Evolutionary conservation across 2,329 filamentous ascomycete species (phyloP).

Genomic region (Ophiostoma sp.): DNA sequence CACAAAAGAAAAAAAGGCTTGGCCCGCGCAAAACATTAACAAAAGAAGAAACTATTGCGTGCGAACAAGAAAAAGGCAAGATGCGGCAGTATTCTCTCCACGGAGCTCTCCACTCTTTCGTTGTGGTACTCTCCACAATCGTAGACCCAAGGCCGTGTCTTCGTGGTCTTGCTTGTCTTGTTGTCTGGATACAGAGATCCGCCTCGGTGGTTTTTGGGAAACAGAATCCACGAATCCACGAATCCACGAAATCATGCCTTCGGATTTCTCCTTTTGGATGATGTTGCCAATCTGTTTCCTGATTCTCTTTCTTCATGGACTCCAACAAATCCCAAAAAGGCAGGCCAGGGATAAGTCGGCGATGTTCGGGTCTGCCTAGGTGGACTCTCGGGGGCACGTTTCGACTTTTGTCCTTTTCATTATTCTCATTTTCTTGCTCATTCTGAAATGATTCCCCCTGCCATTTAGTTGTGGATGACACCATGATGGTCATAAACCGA

Average conservation of each 20-base stretch:
- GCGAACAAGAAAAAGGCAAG: background rate
- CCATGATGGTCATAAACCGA: background rate
- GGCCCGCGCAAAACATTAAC: slow-evolving; percentile 5
- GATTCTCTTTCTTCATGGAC: background rate
- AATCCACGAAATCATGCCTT: background rate
- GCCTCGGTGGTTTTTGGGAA: background rate
- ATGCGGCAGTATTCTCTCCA: background rate
- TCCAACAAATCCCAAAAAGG: background rate
- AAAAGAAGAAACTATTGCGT: background rate
- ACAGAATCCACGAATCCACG: background rate
- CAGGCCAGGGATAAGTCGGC: background rate
- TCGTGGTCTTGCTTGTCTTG: background rate
- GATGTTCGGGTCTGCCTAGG: background rate
- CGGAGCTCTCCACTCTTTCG: background rate
- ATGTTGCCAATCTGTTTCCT: background rate
- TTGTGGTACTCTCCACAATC: background rate
- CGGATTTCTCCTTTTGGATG: background rate
- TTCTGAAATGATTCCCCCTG: background rate
- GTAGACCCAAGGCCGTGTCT: background rate
- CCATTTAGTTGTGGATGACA: background rate
- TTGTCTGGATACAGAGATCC: slow-evolving; percentile 6
- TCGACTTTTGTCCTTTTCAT: background rate
- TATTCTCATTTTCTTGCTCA: too few relatives aligned
- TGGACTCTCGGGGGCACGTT: background rate
- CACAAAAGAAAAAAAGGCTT: background rate